A percentile compares a stretch with the other conserved stretches of the same genome.
Evolutionary conservation across 2,329 filamentous ascomycete genomes (phyloP).

Genomic region (Xylariaceae sp.): DNA sequence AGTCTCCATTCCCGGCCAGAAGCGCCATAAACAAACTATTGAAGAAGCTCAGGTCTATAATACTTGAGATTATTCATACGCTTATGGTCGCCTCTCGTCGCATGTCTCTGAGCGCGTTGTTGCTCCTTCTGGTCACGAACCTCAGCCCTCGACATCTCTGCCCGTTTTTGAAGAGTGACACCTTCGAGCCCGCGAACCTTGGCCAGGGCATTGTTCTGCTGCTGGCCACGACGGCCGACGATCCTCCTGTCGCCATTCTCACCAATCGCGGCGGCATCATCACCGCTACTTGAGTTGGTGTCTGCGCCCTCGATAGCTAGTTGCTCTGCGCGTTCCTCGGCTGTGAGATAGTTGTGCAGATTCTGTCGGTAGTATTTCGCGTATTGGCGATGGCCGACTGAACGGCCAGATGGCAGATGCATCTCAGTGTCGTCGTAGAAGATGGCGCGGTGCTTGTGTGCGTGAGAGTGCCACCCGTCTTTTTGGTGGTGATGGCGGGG

Average conservation of each 20-base stretch:
- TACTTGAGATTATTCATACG: constrained; percentile 69
- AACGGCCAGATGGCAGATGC: constrained; percentile 83
- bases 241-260: constrained; percentile 47
- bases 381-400: constrained; percentile 84
- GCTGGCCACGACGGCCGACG: constrained; percentile 61
- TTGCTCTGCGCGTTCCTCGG: constrained; percentile 69
- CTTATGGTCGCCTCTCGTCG: constrained; percentile 69
- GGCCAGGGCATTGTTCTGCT: no score
- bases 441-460: constrained; percentile 72
- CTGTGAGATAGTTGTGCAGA: constrained; percentile 74
- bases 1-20: background rate
- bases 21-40: no score
- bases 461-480: constrained; percentile 79
- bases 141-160: constrained; percentile 61
- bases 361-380: constrained; percentile 92
- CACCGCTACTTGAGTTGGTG: constrained; percentile 28
- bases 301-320: constrained; percentile 51
- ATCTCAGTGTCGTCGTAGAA: constrained; percentile 93
- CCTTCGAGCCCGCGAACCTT: constrained; percentile 74
- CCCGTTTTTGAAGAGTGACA: constrained; percentile 71
- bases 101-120: constrained; percentile 56
- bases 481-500: constrained; percentile 68
- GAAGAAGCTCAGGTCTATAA: constrained; percentile 48
- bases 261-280: constrained; percentile 32
- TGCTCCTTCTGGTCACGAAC: constrained; percentile 65